Evolutionary conservation across 2,329 filamentous ascomycete species (phyloP).

Genomic region (Phyllosticta citrichinensis): DNA sequence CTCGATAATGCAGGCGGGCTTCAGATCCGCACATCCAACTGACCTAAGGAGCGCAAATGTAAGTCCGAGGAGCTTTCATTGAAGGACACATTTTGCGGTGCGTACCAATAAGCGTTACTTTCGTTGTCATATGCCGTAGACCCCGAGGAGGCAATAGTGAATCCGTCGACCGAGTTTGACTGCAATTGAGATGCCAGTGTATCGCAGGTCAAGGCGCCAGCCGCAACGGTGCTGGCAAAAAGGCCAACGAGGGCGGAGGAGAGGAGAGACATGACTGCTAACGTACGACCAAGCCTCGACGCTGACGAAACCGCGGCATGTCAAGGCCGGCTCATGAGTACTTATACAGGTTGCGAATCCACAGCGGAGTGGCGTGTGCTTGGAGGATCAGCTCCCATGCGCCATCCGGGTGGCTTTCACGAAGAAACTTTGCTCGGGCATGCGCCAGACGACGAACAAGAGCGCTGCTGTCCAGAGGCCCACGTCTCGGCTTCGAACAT

Average conservation of each 20-base stretch:
- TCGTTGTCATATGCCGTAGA: slow-evolving; percentile 1
- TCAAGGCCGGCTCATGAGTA: neutral
- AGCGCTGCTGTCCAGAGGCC: neutral
- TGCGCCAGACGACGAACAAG: neutral
- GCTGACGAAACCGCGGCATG: neutral
- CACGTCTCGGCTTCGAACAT: neutral
- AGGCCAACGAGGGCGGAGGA: neutral
- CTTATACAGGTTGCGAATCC: neutral
- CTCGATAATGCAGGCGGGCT: slow-evolving; percentile 22
- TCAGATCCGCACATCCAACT: slow-evolving; percentile 21
- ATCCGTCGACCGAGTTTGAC: neutral
- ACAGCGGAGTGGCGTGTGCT: neutral
- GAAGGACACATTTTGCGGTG: neutral
- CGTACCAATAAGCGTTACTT: slow-evolving; percentile 6
- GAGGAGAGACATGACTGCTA: neutral
- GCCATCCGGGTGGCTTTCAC: neutral
- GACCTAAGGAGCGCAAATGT: slow-evolving; percentile 13
- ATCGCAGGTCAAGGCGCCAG: slow-evolving; percentile 5
- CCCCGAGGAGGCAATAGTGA: neutral
- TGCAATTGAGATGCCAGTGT: slow-evolving; percentile 3
- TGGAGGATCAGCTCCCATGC: neutral
- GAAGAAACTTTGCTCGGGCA: neutral
- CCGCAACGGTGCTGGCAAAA: neutral
- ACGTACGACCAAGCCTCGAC: neutral
- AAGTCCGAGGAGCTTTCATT: neutral